Conservation (phyloP, 2,329 filamentous ascomycete species). For the Botrytis tulipae region DNA sequence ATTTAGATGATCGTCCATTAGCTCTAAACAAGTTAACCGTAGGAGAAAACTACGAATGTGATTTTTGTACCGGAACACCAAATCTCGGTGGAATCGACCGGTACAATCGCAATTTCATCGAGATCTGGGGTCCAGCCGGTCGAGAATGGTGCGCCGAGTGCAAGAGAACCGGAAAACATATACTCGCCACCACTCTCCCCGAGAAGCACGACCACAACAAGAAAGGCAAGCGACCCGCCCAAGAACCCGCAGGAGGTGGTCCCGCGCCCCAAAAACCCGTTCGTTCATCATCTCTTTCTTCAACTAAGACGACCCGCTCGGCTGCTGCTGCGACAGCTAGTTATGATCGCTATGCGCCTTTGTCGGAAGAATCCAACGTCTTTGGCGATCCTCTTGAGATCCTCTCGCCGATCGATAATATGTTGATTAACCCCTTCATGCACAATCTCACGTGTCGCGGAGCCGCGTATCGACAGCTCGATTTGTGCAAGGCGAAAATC, state of each 20-base stretch:
- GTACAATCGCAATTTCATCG: neutral
- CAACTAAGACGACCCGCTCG: neutral
- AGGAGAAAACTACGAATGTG: neutral
- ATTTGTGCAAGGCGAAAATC: neutral
- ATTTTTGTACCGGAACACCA: neutral
- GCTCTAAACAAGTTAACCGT: neutral
- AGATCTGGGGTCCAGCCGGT: neutral
- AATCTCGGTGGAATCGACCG: neutral
- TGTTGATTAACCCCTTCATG: constrained; percentile 15
- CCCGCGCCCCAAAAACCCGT: neutral
- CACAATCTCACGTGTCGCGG: constrained; percentile 11
- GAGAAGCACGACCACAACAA: neutral
- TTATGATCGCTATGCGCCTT: neutral
- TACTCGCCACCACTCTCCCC: neutral
- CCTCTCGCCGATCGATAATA: neutral
- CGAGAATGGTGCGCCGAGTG: neutral
- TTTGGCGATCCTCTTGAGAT: neutral
- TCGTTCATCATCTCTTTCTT: neutral
- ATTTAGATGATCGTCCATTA: neutral
- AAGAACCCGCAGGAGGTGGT: neutral
- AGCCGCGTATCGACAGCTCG: neutral
- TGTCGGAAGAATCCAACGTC: neutral
- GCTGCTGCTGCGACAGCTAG: neutral
- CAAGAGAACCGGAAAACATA: neutral
- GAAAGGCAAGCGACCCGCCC: neutral